phyloP scores from a whole-genome alignment of 306 rosid genomes.

The Cucumis melo region DNA sequence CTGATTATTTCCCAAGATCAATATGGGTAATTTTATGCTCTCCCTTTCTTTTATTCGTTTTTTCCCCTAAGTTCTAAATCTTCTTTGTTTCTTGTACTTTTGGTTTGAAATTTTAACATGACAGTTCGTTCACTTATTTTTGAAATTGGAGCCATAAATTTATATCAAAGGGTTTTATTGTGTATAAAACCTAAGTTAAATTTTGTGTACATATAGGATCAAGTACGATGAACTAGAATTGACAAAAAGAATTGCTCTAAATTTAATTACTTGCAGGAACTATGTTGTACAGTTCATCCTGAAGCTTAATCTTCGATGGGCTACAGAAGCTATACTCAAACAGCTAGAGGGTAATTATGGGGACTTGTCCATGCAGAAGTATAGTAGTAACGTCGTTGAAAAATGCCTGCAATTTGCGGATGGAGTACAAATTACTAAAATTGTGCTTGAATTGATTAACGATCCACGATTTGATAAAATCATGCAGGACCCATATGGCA shows the following conservation, averaged over 20 bases:
- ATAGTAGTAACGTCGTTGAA: constrained; percentile 48
- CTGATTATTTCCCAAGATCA: constrained; percentile 43
- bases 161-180: no score
- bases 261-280: constrained; percentile 26
- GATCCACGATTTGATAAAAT: constrained; percentile 28
- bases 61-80: neutral
- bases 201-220: neutral
- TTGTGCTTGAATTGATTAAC: constrained; percentile 26
- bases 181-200: no score
- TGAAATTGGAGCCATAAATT: no score
- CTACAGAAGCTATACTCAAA: constrained; percentile 17
- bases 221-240: neutral
- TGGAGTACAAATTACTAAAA: constrained; percentile 7
- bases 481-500: constrained; percentile 46
- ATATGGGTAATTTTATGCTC: constrained; percentile 28
- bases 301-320: constrained; percentile 31
- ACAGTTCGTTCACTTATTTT: no score
- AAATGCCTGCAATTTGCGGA: constrained; percentile 23
- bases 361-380: constrained; percentile 39
- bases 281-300: constrained; percentile 49
- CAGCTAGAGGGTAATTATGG: constrained; percentile 35
- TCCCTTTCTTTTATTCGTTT: neutral
- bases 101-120: no score
- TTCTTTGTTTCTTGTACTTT: neutral
- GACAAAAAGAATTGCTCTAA: neutral